Conservation (phyloP, 2,329 filamentous ascomycete species). For the Ophiocordyceps robertsii region DNA sequence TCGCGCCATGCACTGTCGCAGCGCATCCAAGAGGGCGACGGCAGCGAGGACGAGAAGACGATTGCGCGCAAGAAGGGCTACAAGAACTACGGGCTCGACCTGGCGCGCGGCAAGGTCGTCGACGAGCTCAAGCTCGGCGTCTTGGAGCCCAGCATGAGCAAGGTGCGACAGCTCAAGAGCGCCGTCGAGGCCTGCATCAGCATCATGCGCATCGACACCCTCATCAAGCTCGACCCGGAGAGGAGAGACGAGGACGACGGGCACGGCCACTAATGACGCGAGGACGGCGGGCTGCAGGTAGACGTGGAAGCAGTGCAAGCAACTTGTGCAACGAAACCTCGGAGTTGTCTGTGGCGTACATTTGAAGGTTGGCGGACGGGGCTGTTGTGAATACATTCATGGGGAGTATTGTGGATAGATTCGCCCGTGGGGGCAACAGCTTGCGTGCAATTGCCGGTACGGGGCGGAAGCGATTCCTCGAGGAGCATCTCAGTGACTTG, state of each 20-base stretch:
- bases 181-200: conserved; percentile 97
- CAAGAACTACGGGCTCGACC: conserved; percentile 94
- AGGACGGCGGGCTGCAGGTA: conserved; percentile 8
- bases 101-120: conserved; percentile 77
- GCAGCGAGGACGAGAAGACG: conserved; percentile 74
- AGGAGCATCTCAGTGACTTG: neutral
- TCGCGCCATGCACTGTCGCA: conserved; percentile 90
- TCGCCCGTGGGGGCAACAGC: too few relatives aligned
- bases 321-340: neutral
- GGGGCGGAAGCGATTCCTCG: too few relatives aligned
- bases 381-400: too few relatives aligned
- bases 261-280: conserved; percentile 54
- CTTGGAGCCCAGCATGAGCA: conserved; percentile 94
- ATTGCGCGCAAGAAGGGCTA: conserved; percentile 92
- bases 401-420: too few relatives aligned
- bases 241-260: conserved; percentile 64
- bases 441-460: too few relatives aligned
- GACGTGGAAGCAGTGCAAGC: neutral
- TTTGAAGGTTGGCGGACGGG: too few relatives aligned
- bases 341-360: too few relatives aligned
- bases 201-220: conserved; percentile 97
- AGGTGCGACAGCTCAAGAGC: conserved; percentile 95
- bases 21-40: conserved; percentile 75
- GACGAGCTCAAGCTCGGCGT: conserved; percentile 93
- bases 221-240: conserved; percentile 96